Evolutionary conservation across 805 yeast genomes (phyloP).

Genomic region (Priceomyces haplophilus): DNA sequence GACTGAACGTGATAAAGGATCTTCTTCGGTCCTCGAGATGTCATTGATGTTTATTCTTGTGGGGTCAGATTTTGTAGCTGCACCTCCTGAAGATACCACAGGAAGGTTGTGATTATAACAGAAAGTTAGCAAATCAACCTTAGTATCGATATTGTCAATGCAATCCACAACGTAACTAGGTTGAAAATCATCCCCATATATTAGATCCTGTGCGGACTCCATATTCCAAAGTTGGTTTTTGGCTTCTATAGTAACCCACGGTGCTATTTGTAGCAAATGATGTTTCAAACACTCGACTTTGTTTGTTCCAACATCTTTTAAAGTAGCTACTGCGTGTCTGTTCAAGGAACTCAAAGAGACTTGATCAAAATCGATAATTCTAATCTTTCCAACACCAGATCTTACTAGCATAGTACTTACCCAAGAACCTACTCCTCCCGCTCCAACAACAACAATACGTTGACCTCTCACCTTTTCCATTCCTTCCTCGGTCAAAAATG

Average conservation of each 20-base stretch:
- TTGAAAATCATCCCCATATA: constrained; percentile 43
- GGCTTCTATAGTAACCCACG: constrained; percentile 88
- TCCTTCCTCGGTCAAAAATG: constrained; percentile 86
- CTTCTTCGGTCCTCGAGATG: constrained; percentile 87
- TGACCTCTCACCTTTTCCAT: constrained; percentile 68
- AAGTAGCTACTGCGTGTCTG: constrained; percentile 91
- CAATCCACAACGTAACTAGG: constrained; percentile 90
- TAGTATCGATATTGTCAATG: constrained; percentile 96
- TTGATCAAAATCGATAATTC: constrained; percentile 93
- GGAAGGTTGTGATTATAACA: constrained; percentile 58
- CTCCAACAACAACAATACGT: constrained; percentile 78
- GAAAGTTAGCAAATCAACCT: constrained; percentile 80
- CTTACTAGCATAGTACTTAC: constrained; percentile 87
- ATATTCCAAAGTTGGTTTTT: constrained; percentile 73
- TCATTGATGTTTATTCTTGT: constrained; percentile 88
- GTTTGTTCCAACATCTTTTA: constrained; percentile 87
- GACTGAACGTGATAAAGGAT: constrained; percentile 84
- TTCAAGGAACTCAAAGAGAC: constrained; percentile 88
- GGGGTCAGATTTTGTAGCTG: constrained; percentile 95
- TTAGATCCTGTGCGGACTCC: constrained; percentile 59
- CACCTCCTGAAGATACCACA: constrained; percentile 94
- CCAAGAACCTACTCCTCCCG: constrained; percentile 99
- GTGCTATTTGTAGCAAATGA: constrained; percentile 75
- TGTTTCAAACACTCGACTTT: constrained; percentile 77
- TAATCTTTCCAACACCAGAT: constrained; percentile 77